Evolutionary conservation across 352 stramenopile genomes (phyloP), one percentile per base, ranked within the genome.

Genomic region (Phytophthora macrochlamydospora): DNA sequence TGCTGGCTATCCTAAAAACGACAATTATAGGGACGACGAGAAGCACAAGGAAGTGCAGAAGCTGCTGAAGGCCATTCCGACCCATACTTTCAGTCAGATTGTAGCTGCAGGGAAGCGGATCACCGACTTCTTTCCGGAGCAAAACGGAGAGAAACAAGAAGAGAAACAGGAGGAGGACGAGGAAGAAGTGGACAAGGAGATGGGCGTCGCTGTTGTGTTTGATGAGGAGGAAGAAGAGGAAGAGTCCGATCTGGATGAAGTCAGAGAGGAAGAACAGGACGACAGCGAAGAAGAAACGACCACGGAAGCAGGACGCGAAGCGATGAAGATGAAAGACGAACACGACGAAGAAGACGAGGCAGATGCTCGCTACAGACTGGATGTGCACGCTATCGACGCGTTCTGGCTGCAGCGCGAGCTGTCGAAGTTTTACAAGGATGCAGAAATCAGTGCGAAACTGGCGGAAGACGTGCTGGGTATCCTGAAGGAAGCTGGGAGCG

Each of bases 381-480:
- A 90, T 9, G 94, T 98, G 7, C 93, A 99, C 63, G 92, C 97
- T 61, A 99, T 99, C 58, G 98, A 99, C 77, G 97, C 97, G 1
- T 98, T 99, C 78, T 99, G 97, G 91, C 78, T 99, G 2, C 97
- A 99, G 75, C 90, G 98, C 28, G 85, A 98, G 71, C 78, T 99
- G 13, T 95, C 92, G 28, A 93, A 97, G 58, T 98, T 95, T 65
- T 98, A 98, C 67, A 94, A 96, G 29, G 97, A 99, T 75, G 97
- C 97, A 1, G 91, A 98, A 56, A 83, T 96, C 46, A 98, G 91
- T 30, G 87, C 95, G 4, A 89, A 89, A 58, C 69, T 99, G 4
- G 94, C 97, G 0, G 94, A 98, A 54, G 83, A 99, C 53, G 94
- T 99, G 32, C 55, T 96, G 40, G 58, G 44, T 18, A 86, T 94